Conservation (phyloP, 345 rosid species). For the Carallia pectinifolia region DNA sequence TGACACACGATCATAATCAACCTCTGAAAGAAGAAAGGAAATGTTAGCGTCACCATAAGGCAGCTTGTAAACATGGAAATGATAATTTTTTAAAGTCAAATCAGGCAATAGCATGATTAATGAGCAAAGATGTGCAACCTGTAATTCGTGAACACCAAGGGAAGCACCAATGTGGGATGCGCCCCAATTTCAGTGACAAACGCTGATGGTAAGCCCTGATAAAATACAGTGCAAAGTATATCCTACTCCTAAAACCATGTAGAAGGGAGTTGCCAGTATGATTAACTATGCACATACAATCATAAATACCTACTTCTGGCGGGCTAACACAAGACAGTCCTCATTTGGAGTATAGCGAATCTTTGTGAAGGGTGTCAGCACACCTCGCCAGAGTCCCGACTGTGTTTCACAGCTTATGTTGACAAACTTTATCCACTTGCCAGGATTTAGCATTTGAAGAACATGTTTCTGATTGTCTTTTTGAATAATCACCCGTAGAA, state of each 20-base stretch:
- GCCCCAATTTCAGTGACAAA: conserved; percentile 37
- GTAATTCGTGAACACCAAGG: conserved; percentile 60
- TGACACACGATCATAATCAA: conserved; percentile 42
- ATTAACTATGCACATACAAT: neutral
- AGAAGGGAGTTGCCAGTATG: too few relatives aligned
- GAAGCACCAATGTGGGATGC: conserved; percentile 60
- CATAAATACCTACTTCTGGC: conserved; percentile 45
- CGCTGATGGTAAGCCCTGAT: conserved; percentile 55
- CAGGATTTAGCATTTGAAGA: conserved; percentile 42
- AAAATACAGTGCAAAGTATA: neutral
- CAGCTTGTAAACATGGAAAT: neutral
- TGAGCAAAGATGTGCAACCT: conserved; percentile 43
- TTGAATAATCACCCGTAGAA: conserved; percentile 54
- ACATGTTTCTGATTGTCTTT: conserved; percentile 29
- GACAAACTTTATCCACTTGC: conserved; percentile 65
- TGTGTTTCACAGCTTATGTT: conserved; percentile 51
- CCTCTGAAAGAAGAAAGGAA: conserved; percentile 44
- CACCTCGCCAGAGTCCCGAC: conserved; percentile 66
- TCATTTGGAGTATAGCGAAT: conserved; percentile 42
- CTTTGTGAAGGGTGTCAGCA: conserved; percentile 44
- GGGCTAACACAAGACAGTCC: conserved; percentile 31
- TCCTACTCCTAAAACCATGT: too few relatives aligned
- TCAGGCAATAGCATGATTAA: neutral
- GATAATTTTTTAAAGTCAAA: conserved; percentile 1
- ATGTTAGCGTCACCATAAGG: conserved; percentile 4